Conservation (phyloP, 2,329 filamentous ascomycete species). For the Colletotrichum caudatum region DNA sequence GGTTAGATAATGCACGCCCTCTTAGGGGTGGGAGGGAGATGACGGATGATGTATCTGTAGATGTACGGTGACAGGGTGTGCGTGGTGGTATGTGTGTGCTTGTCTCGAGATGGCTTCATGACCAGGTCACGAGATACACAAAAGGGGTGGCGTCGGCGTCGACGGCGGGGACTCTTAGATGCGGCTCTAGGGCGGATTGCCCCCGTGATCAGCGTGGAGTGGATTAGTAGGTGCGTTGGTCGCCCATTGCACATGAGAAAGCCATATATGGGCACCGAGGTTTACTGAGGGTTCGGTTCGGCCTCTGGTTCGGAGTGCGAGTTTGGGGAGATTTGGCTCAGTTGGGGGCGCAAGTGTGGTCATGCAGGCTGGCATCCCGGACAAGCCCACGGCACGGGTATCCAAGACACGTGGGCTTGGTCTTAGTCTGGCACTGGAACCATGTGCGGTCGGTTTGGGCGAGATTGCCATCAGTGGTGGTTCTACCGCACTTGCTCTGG, state of each 20-base stretch:
- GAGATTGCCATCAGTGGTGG: neutral
- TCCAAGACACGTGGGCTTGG: neutral
- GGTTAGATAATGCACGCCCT: neutral
- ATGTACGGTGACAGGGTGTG: neutral
- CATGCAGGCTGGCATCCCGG: neutral
- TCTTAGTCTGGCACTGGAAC: neutral
- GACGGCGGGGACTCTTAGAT: neutral
- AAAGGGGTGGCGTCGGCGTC: neutral
- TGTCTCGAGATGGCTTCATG: constrained; percentile 38
- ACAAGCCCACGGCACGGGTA: neutral
- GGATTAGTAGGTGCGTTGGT: neutral
- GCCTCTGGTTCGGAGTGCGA: neutral
- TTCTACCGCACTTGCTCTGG: neutral
- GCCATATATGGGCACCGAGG: neutral
- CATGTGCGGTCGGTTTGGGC: neutral
- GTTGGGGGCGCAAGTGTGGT: neutral
- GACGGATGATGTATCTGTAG: neutral
- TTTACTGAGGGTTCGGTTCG: neutral
- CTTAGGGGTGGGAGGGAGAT: neutral
- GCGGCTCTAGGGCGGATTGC: neutral
- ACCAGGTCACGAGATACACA: constrained; percentile 28
- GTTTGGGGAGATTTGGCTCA: neutral
- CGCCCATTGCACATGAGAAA: neutral
- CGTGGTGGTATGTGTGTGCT: neutral
- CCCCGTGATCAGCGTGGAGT: neutral